Base-by-base conservation (phyloP, 208 protist species). In the Naegleria lovaniensis region DNA sequence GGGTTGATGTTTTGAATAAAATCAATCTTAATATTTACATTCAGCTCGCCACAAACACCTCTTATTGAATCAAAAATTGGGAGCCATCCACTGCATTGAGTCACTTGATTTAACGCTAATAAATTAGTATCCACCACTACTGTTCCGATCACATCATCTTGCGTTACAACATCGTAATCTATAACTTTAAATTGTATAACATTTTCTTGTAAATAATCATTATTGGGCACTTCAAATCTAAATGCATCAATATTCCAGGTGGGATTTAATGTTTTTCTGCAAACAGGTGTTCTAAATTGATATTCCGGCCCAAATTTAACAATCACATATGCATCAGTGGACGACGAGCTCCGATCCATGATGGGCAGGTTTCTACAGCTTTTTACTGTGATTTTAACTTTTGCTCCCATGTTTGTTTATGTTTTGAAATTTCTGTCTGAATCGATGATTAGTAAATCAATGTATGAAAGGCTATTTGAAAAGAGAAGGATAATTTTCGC, bases 301-400 rank as follows among this genome's bases (percentile, higher is more conserved):
- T 96, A 95, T 89, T 95, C 92, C 91, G 95, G 93, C 59, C 96
- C 93, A 9, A 97, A 93, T 85, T 94, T 94, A 51, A 97, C 92
- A 5, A 96, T 92, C 51, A 97, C 96, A 93, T 98, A 98, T 0
- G 96, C 94, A 93, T 98, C 97, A 2, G 96, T 95, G 33, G 96
- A 94, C 15, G 95, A 95, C 48, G 94, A 96, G 87, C 94, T 91
- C 33, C 96, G 93, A 90, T 98, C 95, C 97, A 98, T 98, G 39
- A 97, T 93, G 19, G 97, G 97, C 25, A 98, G 93, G 90, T 97
- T 96, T n/a, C 96, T 94, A 22, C 95, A 96, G 91, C 96, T 96
- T 92, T 97, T 95, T 9, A 97, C 95, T 16, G 93, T 95, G 16
- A 98, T 95, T 90, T 97, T 98, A 13, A 98, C 55, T 5, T 95